Evolutionary conservation across 2,329 filamentous ascomycete species (phyloP).

Genomic region (Beauveria sp.): DNA sequence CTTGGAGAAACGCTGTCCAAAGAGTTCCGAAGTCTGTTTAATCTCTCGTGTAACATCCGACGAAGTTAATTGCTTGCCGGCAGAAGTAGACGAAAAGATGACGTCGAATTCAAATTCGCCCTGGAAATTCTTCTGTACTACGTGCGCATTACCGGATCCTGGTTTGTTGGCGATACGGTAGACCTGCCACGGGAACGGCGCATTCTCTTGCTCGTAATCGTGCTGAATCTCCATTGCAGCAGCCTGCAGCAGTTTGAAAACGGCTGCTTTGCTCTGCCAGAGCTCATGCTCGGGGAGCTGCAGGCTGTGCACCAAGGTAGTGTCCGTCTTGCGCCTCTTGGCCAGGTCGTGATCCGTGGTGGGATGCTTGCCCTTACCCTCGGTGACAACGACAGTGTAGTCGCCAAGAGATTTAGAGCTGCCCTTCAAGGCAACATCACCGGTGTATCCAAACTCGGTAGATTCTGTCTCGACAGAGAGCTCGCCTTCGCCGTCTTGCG

Average conservation of each 20-base stretch:
- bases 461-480: constrained; percentile 51
- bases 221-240: constrained; percentile 42
- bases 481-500: constrained; percentile 65
- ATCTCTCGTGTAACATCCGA: constrained; percentile 66
- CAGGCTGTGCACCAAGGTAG: constrained; percentile 68
- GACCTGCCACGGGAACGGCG: constrained; percentile 77
- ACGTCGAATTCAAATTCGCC: constrained; percentile 91
- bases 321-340: constrained; percentile 62
- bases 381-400: constrained; percentile 71
- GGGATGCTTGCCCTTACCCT: constrained; percentile 56
- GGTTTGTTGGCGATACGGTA: constrained; percentile 70
- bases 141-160: constrained; percentile 69
- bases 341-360: constrained; percentile 59
- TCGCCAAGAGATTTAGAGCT: constrained; percentile 64
- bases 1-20: constrained; percentile 65
- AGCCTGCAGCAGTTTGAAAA: constrained; percentile 47
- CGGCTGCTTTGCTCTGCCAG: constrained; percentile 74
- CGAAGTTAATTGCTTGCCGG: constrained; percentile 44
- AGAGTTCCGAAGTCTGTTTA: constrained; percentile 55
- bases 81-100: constrained; percentile 75
- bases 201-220: constrained; percentile 49
- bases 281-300: constrained; percentile 57
- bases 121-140: constrained; percentile 86
- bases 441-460: constrained; percentile 43
- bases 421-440: constrained; percentile 64